Base-by-base conservation (phyloP, 352 stramenopile genomes). In the Phytopythium montanum region DNA sequence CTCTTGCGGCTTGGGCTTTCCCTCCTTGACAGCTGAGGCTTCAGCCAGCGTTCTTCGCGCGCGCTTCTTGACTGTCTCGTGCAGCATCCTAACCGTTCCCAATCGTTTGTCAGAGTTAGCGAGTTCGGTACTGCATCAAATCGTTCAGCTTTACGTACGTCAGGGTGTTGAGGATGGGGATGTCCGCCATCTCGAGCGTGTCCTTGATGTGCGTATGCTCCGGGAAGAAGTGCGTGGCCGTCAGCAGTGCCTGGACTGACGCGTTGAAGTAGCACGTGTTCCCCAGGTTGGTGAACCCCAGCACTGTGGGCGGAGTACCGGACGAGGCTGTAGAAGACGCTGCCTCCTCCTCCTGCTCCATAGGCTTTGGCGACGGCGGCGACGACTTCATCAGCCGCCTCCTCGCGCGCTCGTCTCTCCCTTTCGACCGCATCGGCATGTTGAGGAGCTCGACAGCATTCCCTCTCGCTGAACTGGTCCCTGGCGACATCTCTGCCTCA, bases 211-310 rank as follows among this genome's bases (percentile, higher is more conserved):
- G 66, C 45, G 73, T 65, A 41, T 80, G 67, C 56, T 82, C 72
- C 6, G 79, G 79, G 50, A 85, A 88, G 55, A 76, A 88, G 57
- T 90, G 82, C 48, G 85, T 75, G 3, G 91, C 98, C 42, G 98
- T 94, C 7, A 88, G 81, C 26, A 99, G 72, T 56, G 87, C 93
- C 66, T 97, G 90, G 41, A 95, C 79, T 12, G 80, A 78, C 2
- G 90, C 81, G 57, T 97, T 97, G 62, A 97, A 96, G 65, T 97
- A 98, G 76, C 92, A 98, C 49, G 92, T 97, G 64, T 98, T 98
- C 54, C 92, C 92, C n/a, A 97, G 50, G 62, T 98, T 98, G 44
- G 75, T 88, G 59, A 92, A 85, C 0, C 83, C 83, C 21, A 88
- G 54, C 34, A 90, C 77, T 2, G 64, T 83, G 28, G 58, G 75